These are phyloP conservation scores for Passalora sequoiae DNA, from an alignment of 2,329 filamentous ascomycete species.

Conservation along the genomic window DNA sequence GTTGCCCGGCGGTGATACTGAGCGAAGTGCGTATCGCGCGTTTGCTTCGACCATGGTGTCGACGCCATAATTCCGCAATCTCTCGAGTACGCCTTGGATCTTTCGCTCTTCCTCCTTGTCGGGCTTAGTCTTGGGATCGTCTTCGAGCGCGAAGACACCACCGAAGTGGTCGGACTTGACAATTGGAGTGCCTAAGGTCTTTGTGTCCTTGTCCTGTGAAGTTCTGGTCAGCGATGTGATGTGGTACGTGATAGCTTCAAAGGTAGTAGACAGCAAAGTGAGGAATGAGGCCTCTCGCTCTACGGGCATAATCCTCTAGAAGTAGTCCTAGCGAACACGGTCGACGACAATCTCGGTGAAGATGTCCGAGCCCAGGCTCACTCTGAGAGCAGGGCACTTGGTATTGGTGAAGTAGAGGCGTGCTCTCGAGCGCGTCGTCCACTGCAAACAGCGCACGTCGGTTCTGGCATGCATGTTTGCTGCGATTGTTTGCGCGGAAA, in stretches of 20 bases:
- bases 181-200: neutral
- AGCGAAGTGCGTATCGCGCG: slow-evolving; percentile 55
- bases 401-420: neutral
- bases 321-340: neutral
- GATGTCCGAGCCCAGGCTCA: too few species aligned
- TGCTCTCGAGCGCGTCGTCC: neutral
- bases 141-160: slow-evolving; percentile 57
- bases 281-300: slow-evolving; percentile 4
- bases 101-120: slow-evolving; percentile 54
- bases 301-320: slow-evolving; percentile 1
- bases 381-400: too few species aligned
- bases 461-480: slow-evolving; percentile 2
- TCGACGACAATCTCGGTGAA: too few species aligned
- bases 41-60: slow-evolving; percentile 57
- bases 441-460: neutral
- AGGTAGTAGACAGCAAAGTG: slow-evolving; percentile 1
- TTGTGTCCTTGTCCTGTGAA: slow-evolving; percentile 12
- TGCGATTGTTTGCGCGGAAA: neutral
- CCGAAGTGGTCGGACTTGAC: slow-evolving; percentile 56
- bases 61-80: slow-evolving; percentile 51
- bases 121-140: slow-evolving; percentile 50
- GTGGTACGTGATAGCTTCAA: neutral
- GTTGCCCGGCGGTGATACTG: slow-evolving; percentile 63
- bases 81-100: slow-evolving; percentile 51
- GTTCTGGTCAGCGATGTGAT: slow-evolving; percentile 10